Conservation (phyloP, 768 basidiomycete species). For the Auricularia sp. region DNA sequence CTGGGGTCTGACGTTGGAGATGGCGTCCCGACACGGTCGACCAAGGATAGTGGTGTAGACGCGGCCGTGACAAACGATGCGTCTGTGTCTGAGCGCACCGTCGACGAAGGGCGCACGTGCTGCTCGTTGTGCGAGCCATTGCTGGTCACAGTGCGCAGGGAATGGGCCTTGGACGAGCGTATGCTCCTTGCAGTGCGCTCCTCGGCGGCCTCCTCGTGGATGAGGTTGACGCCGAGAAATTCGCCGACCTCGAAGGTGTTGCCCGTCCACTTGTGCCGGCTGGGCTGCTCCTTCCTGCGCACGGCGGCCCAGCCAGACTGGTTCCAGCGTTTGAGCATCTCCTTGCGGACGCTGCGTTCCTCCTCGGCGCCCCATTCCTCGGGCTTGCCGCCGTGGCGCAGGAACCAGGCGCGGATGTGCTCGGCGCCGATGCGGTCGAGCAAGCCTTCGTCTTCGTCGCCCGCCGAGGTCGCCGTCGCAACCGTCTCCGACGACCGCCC, state of each 20-base stretch:
- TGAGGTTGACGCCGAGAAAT: constrained; percentile 40
- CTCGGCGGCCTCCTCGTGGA: constrained; percentile 32
- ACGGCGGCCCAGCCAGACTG: constrained; percentile 44
- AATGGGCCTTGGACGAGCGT: constrained; percentile 21
- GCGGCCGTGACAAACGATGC: background rate
- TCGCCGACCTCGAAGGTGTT: constrained; percentile 64
- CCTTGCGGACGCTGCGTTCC: constrained; percentile 41
- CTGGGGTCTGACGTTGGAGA: background rate
- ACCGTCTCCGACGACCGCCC: constrained; percentile 17
- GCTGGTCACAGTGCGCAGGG: constrained; percentile 17
- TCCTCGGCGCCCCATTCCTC: constrained; percentile 59
- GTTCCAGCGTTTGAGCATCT: constrained; percentile 52
- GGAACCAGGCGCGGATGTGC: constrained; percentile 55
- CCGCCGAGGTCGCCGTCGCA: constrained; percentile 16
- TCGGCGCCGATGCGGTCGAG: constrained; percentile 39
- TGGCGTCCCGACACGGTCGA: background rate
- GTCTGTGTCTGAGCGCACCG: background rate
- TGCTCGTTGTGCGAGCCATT: constrained; percentile 8
- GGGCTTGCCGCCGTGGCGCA: constrained; percentile 49
- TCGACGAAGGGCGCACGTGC: background rate
- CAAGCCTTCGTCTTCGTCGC: constrained; percentile 30
- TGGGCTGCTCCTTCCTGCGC: constrained; percentile 16
- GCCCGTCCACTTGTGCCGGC: constrained; percentile 47
- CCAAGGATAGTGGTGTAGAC: constrained; percentile 5
- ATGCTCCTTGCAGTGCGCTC: background rate